Base-by-base conservation (phyloP, 805 yeast species). In the Monosporozyma yasuniensis region DNA sequence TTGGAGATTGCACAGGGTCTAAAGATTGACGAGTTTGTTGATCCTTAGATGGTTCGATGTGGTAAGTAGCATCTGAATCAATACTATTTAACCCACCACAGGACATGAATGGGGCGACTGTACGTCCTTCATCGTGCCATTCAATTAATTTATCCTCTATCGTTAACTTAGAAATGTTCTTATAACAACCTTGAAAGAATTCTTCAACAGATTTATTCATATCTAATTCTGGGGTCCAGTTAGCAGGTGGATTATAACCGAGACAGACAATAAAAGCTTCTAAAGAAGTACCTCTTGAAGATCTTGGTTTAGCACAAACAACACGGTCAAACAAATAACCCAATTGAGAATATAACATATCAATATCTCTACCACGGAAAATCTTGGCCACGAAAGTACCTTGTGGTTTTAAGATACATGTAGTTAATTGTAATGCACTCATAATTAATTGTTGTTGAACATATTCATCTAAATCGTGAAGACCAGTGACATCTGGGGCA, bases 401-500 rank as follows among this genome's bases (percentile, higher is more conserved):
- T 35, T 96, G 96, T 12, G 87, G 84, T 61, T 87, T 80, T 53
- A 93, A 74, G 18, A 93, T 74, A 63, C 96, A 88, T 1, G 96
- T 86, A 2, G 98, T 90, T 50, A 93, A 72, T 60, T 89, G 96
- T 50, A 93, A 71, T 1, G 99, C 99, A 38, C 96, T 84, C 58
- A 90, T 72, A 47, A 93, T 86, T 50, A 93, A 72, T 64, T 93
- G 98, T 2, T 96, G 96, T 70, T 93, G 99, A 51, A 93, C 86
- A 64, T 91, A 93, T 67, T 93, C 99, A 66, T 93, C 99, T 52
- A 93, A 72, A 67, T 93, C 99, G 64, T 93, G 99, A 47, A 93
- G 69, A 0, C 99, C 99, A 0, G 99, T 93, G 21, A 93, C 99
- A 69, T 93, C 99, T 2, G 99, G 99, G 0, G 99, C 99, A 50